These are phyloP conservation scores for Pelargonium fulgidum DNA, from an alignment of 441 rosid species.

Conservation along the genomic window DNA sequence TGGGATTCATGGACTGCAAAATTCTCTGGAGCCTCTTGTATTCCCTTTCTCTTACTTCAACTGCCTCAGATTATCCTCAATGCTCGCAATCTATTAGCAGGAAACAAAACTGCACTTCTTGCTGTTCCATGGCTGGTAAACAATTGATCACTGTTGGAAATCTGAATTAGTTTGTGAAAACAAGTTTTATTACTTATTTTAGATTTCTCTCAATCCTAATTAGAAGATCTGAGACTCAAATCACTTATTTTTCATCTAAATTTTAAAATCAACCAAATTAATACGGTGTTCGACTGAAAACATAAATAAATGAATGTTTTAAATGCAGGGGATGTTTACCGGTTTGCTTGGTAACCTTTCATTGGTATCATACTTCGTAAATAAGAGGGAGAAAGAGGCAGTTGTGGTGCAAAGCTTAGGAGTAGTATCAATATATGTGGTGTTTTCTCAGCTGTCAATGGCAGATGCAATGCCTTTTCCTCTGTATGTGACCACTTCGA, in stretches of 20 bases:
- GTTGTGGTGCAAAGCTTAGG: slow-evolving; percentile 76
- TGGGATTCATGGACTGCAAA: slow-evolving; percentile 3
- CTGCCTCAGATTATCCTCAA: slow-evolving; percentile 90
- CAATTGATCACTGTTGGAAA: background rate
- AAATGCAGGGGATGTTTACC: slow-evolving; percentile 76
- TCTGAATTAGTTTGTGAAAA: too few relatives aligned
- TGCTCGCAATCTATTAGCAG: slow-evolving; percentile 66
- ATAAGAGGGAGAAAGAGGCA: slow-evolving; percentile 77
- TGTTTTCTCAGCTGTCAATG: slow-evolving; percentile 74
- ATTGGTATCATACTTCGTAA: slow-evolving; percentile 71
- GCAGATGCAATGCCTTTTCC: slow-evolving; percentile 81
- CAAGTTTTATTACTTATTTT: too few relatives aligned
- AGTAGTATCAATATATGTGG: slow-evolving; percentile 48
- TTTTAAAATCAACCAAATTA: background rate
- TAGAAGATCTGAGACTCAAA: too few relatives aligned
- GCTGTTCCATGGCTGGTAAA: slow-evolving; percentile 93
- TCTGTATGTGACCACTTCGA: slow-evolving; percentile 44
- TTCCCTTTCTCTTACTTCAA: slow-evolving; percentile 75
- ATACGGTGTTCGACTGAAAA: background rate
- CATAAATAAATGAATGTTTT: slow-evolving; percentile 5
- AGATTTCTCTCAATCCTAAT: too few relatives aligned
- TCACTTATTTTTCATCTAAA: too few relatives aligned
- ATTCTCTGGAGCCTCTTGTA: slow-evolving; percentile 8
- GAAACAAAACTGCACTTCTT: slow-evolving; percentile 70
- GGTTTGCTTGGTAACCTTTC: slow-evolving; percentile 86